Base-by-base conservation (phyloP, 2,329 filamentous ascomycete genomes). In the Fusarium agapanthi region DNA sequence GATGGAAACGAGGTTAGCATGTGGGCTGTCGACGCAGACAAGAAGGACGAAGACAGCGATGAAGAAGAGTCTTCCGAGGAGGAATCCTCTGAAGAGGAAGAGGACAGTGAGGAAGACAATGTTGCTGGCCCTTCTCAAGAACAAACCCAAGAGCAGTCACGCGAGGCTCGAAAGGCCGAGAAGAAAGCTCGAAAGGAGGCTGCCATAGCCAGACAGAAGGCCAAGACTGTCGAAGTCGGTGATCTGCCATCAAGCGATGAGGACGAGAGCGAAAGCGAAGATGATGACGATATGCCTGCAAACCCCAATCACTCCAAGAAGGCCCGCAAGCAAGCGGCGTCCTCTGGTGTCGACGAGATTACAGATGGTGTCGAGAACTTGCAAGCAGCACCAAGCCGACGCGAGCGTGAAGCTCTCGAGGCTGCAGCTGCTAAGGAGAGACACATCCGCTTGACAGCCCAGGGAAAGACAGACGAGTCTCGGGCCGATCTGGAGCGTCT, bases 401-500 rank as follows among this genome's bases (percentile, higher is more conserved):
- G 88, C 81, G 87, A 91, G 84, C 81, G 88, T 77, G 88, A 98
- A 85, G 93, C 95, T 6, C 79, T 96, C 38, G 93, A 97, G 84
- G 95, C 95, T 4, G 91, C 92, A 71, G 93, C 95, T 80, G 94
- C 94, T 35, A 95, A 95, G 82, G 95, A 97, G 86, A 89, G 91
- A 75, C 98, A 97, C 80, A 89, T 94, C 86, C 97, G 97, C 84
- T 83, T 98, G 77, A 95, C 98, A 79, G 93, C 95, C 64, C 93
- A 95, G 79, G 95, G 95, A 78, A 98, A 98, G 90, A 98, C 96
- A 48, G 96, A 99, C 69, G 93, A 98, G 87, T 95, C 95, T 53
- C 92, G 94, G 81, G 92, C 93, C 10, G 96, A 99, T 83, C 80
- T 98, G 75, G 95, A 94, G 66, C 89, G 96, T 62, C 84, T 99